These are phyloP conservation scores for Candida succiphila DNA, from an alignment of 805 yeast genomes.

Conservation along the genomic window DNA sequence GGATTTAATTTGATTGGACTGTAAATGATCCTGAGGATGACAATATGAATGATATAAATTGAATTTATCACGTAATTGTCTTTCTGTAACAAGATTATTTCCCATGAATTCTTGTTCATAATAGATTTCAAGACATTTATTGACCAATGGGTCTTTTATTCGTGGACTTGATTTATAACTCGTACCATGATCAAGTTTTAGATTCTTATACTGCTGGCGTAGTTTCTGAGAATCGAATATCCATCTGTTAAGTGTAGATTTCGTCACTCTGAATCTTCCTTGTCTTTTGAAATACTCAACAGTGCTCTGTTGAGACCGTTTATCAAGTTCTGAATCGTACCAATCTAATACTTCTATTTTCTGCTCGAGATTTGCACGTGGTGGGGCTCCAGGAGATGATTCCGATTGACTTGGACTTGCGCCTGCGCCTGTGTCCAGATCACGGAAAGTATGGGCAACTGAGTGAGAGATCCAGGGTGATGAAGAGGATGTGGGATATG, in stretches of 20 bases:
- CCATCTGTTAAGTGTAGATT: constrained; percentile 31
- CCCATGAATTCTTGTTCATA: constrained; percentile 27
- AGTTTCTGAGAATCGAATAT: constrained; percentile 22
- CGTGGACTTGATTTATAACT: constrained; percentile 23
- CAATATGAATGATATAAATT: constrained; percentile 14
- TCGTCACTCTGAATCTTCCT: constrained; percentile 25
- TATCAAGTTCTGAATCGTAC: constrained; percentile 17
- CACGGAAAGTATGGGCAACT: no score
- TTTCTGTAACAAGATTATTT: constrained; percentile 17
- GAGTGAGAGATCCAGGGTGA: no score
- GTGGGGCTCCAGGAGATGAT: constrained; percentile 12
- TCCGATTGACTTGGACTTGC: no score
- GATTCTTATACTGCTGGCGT: constrained; percentile 17
- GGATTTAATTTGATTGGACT: constrained; percentile 13
- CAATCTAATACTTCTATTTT: constrained; percentile 26
- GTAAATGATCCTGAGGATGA: constrained; percentile 3
- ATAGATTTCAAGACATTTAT: constrained; percentile 24
- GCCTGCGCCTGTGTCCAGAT: no score
- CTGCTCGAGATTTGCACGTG: constrained; percentile 27
- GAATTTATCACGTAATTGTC: constrained; percentile 19
- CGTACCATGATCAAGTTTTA: constrained; percentile 17
- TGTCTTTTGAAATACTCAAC: constrained; percentile 21
- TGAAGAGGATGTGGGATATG: no score
- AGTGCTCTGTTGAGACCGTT: constrained; percentile 24
- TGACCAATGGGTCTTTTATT: constrained; percentile 22